Percentiles rank a stretch among this genome's conserved stretches.
phyloP scores from a whole-genome alignment of 305 asterid species.

The Fraxinus sp. region DNA sequence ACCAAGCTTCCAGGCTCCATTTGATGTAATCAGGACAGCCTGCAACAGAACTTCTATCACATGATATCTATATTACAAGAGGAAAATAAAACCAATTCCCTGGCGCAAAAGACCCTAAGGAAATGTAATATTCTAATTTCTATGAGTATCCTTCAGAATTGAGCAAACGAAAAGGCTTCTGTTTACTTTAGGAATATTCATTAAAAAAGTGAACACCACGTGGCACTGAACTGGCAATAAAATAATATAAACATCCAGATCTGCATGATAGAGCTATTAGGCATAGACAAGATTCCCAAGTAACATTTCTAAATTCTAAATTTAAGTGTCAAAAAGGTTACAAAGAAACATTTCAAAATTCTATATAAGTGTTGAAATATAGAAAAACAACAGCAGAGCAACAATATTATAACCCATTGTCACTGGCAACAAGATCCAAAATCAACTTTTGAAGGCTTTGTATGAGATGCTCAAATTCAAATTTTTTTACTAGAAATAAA shows the following conservation, averaged over 20 bases:
- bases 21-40: slow-evolving; percentile 84
- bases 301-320: not conserved
- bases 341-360: not conserved
- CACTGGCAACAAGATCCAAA: not conserved
- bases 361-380: not conserved
- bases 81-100: not conserved
- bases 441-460: not conserved
- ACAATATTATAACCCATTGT: not conserved
- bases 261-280: not conserved
- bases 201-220: not conserved
- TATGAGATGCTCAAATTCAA: not conserved
- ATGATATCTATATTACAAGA: slow-evolving; percentile 18
- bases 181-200: not conserved
- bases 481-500: not conserved
- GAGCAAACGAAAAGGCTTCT: not conserved
- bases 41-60: slow-evolving; percentile 36
- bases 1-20: slow-evolving; percentile 99
- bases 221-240: not conserved
- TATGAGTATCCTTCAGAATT: slow-evolving; percentile 10
- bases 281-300: not conserved
- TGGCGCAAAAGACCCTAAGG: not conserved
- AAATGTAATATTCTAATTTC: slow-evolving; percentile 7
- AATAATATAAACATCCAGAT: not conserved
- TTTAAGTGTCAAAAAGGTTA: not conserved
- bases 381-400: not conserved